Base-by-base conservation (phyloP, 208 protist genomes). In the Acanthamoeba castellanii region DNA sequence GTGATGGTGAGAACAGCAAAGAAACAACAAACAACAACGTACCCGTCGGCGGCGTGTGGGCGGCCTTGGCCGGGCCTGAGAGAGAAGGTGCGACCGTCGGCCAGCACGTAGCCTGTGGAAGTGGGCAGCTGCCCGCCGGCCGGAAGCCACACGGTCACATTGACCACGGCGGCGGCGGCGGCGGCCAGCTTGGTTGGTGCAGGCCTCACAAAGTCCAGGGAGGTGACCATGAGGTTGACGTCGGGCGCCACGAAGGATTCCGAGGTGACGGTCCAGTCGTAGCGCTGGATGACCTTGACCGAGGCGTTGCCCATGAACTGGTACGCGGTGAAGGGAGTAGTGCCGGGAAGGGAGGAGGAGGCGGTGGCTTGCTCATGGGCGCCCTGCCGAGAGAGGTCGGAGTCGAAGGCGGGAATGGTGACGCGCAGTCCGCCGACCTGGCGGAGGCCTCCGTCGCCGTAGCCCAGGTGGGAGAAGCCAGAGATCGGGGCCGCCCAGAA, bases 141-240 rank as follows among this genome's bases (percentile, higher is more conserved):
- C 6, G 64, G 64, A 2, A 81, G 42, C 32, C 20, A 37, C 72
- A 81, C 70, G 20, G 4, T 8, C n/a, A 78, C 70, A n/a, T 8
- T 78, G 27, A 37, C 30, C 68, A 22, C 18, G 68, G 4, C 37
- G 64, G 3, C 64, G 11, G 47, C 47, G 11, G 47, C 47, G 4
- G 7, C 47, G 11, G 47, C 47, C 7, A 11, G 11, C 7, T 11
- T 52, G 47, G 4, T 52, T 4, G 47, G 8, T 18, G 64, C 64
- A 76, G 27, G 37, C 25, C 3, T 76, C 3, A 42, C 37, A 8
- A 76, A 18, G 9, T 30, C 11, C 11, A 72, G 64, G 27, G 64
- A 6, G 30, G 68, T 76, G 25, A 76, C 68, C 68, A 76, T 76
- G n/a, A 76, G 68, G 68, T 76, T 76, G 68, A 37, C 9, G 68